A percentile compares a stretch with the other conserved stretches of the same genome.
Conservation (phyloP, 805 yeast species). For the Pichia insulana region DNA sequence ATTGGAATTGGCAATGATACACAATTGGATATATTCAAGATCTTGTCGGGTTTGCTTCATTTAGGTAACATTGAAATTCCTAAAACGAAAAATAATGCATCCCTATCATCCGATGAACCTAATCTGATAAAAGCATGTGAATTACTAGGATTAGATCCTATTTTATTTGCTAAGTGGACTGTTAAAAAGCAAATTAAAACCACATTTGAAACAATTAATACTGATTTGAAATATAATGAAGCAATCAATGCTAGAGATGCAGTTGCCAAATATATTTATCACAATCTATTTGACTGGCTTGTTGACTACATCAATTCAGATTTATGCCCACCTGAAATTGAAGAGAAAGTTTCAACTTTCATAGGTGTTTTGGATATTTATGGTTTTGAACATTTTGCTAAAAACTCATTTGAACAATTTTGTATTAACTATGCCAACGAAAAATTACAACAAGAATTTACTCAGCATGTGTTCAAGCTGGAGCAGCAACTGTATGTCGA, state of each 20-base stretch:
- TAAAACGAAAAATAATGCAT: constrained; percentile 78
- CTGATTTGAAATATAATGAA: constrained; percentile 72
- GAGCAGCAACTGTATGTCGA: constrained; percentile 92
- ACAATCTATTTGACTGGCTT: constrained; percentile 92
- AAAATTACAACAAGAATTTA: constrained; percentile 93
- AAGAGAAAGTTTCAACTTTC: constrained; percentile 43
- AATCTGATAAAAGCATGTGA: constrained; percentile 75
- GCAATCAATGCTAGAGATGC: constrained; percentile 92
- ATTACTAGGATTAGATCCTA: constrained; percentile 70
- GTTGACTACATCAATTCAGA: constrained; percentile 77
- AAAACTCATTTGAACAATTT: constrained; percentile 92
- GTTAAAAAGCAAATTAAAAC: constrained; percentile 86
- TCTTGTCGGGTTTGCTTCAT: constrained; percentile 83
- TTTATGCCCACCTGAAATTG: constrained; percentile 67
- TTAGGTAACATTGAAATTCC: constrained; percentile 86
- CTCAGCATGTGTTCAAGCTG: constrained; percentile 92
- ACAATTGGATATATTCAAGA: constrained; percentile 63
- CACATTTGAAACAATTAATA: constrained; percentile 83
- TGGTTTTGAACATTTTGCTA: constrained; percentile 94
- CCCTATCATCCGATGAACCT: constrained; percentile 79
- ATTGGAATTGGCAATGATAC: constrained; percentile 60
- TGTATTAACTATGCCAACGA: constrained; percentile 97
- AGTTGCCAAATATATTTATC: constrained; percentile 89
- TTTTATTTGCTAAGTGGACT: constrained; percentile 78
- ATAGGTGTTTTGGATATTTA: constrained; percentile 97